Percentiles rank a stretch among this genome's conserved stretches.
phyloP scores from a whole-genome alignment of 768 basidiomycete species.

The Psilocybe cyanescens region DNA sequence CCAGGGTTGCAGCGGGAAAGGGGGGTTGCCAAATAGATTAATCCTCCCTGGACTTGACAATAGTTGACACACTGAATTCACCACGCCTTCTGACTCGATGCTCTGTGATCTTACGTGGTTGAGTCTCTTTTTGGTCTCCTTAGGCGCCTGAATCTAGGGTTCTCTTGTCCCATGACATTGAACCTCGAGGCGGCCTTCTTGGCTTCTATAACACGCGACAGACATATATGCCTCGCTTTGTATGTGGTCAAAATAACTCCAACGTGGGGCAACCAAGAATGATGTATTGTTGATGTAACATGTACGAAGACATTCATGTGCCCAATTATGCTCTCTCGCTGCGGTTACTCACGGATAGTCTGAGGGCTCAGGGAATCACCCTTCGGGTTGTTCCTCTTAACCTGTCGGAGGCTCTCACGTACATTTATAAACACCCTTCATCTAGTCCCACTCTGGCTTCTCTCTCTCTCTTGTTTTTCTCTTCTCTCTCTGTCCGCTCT shows the following conservation, averaged over 20 bases:
- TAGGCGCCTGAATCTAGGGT: background rate
- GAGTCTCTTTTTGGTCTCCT: background rate
- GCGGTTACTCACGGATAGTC: background rate
- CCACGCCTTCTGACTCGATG: background rate
- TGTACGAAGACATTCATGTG: constrained; percentile 2
- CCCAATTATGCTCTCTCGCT: background rate
- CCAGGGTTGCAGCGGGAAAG: no score
- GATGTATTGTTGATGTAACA: constrained; percentile 4
- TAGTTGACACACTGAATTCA: background rate
- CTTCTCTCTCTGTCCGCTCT: background rate
- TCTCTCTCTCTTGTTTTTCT: background rate
- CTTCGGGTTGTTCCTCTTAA: background rate
- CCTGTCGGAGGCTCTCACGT: constrained; percentile 1
- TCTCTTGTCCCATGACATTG: background rate
- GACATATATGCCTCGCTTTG: background rate
- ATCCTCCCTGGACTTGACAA: no score
- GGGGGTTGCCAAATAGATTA: no score
- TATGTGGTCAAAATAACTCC: background rate
- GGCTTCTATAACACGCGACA: background rate
- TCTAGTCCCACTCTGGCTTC: background rate
- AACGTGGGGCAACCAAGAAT: background rate
- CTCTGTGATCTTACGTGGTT: background rate
- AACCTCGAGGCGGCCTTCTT: background rate
- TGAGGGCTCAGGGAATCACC: background rate
- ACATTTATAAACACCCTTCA: constrained; percentile 11